phyloP scores from a whole-genome alignment of 2,329 filamentous ascomycete genomes.

The Alternaria arbusti region DNA sequence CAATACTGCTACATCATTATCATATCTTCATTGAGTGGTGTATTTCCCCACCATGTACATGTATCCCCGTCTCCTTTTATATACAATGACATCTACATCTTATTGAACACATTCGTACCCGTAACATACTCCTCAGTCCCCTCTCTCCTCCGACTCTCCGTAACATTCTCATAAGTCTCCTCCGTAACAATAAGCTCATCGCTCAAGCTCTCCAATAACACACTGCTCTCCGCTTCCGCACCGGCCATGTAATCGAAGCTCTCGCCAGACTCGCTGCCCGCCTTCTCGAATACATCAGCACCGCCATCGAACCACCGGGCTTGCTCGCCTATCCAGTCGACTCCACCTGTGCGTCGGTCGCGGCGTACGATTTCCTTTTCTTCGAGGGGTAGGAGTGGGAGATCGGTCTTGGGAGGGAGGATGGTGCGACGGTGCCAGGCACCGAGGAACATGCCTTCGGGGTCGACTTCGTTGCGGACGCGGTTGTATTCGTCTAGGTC shows the following conservation, averaged over 20 bases:
- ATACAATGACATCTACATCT: slow-evolving; percentile 31
- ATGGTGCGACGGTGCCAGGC: slow-evolving; percentile 78
- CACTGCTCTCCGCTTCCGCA: slow-evolving; percentile 50
- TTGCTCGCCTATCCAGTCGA: slow-evolving; percentile 50
- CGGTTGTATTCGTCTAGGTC: slow-evolving; percentile 70
- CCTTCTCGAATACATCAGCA: slow-evolving; percentile 38
- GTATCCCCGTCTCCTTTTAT: background rate
- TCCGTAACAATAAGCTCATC: slow-evolving; percentile 10
- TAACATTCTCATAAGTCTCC: slow-evolving; percentile 8
- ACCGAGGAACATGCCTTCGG: slow-evolving; percentile 85
- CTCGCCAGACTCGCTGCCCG: slow-evolving; percentile 36
- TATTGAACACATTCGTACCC: slow-evolving; percentile 36
- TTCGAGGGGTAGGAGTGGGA: slow-evolving; percentile 45
- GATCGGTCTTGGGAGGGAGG: slow-evolving; percentile 37
- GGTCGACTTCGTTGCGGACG: slow-evolving; percentile 74
- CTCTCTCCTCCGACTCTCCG: slow-evolving; percentile 26
- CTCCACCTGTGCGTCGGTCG: slow-evolving; percentile 37
- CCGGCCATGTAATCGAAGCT: slow-evolving; percentile 57
- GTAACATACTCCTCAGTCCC: slow-evolving; percentile 21
- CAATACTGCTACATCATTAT: background rate
- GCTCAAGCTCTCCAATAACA: slow-evolving; percentile 36
- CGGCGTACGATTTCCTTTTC: slow-evolving; percentile 52
- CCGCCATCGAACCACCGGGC: slow-evolving; percentile 46
- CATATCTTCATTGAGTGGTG: background rate
- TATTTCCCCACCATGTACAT: background rate